These are phyloP conservation scores for Daedaleopsis sinensis DNA, from an alignment of 768 basidiomycete genomes.

Conservation along the genomic window DNA sequence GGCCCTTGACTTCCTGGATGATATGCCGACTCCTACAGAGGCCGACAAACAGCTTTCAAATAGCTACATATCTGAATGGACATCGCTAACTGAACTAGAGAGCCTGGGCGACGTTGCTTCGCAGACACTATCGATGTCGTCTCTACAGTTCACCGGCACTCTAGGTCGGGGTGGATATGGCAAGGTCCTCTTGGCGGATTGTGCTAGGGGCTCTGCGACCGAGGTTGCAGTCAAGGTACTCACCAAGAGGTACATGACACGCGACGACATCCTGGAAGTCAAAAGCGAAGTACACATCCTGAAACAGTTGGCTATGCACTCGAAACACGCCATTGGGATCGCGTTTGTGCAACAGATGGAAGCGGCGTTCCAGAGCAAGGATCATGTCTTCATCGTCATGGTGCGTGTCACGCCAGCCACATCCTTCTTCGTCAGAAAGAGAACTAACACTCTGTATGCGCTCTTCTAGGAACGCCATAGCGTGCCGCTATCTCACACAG, in stretches of 20 bases:
- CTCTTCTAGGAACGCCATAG: constrained; percentile 6
- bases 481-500: constrained; percentile 11
- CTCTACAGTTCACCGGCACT: constrained; percentile 11
- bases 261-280: constrained; percentile 14
- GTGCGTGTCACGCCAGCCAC: background rate
- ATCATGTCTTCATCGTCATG: constrained; percentile 16
- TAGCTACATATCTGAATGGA: background rate
- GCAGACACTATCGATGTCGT: background rate
- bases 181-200: constrained; percentile 19
- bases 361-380: constrained; percentile 8
- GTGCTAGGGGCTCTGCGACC: background rate
- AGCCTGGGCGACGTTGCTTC: background rate
- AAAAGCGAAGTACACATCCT: constrained; percentile 11
- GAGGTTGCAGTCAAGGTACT: constrained; percentile 19
- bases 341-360: constrained; percentile 11
- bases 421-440: background rate
- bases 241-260: constrained; percentile 8
- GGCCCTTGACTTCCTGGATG: background rate
- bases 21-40: background rate
- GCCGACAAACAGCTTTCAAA: background rate
- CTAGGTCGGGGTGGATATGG: constrained; percentile 21
- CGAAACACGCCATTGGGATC: background rate
- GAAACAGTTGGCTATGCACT: background rate
- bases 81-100: background rate
- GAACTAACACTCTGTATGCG: background rate